Percentiles rank a stretch among this genome's conserved stretches.
phyloP scores from a whole-genome alignment of 1,284 basidiomycete genomes.

The Boletus hoseneyae region DNA sequence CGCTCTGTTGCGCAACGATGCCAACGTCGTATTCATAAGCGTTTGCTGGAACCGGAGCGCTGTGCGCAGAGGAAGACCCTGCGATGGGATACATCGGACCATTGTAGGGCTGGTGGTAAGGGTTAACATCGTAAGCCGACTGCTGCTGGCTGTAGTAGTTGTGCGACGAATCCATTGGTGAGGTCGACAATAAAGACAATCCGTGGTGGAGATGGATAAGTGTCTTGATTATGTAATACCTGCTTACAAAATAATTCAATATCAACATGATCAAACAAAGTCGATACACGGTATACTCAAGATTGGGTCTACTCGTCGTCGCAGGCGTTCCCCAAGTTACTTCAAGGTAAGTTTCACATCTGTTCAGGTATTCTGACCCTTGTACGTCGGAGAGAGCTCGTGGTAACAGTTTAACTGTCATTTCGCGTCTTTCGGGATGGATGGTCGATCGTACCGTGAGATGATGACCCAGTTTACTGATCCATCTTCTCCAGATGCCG shows the following conservation, averaged over 20 bases:
- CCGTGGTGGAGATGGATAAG: background rate
- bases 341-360: conserved; percentile 50
- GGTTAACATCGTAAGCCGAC: conserved; percentile 61
- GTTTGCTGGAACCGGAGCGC: conserved; percentile 80
- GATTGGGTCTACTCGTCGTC: conserved; percentile 27
- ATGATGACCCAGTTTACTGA: conserved; percentile 27
- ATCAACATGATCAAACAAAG: conserved; percentile 33
- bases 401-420: background rate
- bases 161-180: conserved; percentile 29
- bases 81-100: conserved; percentile 69
- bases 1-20: conserved; percentile 82
- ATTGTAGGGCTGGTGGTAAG: conserved; percentile 73
- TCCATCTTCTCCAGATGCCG: conserved; percentile 59
- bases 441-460: conserved; percentile 16
- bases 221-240: conserved; percentile 21
- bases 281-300: conserved; percentile 8
- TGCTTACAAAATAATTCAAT: background rate
- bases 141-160: conserved; percentile 42
- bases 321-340: conserved; percentile 40
- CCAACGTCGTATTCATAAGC: conserved; percentile 88
- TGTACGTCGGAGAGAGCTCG: background rate
- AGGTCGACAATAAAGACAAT: background rate
- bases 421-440: conserved; percentile 25
- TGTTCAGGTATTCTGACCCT: background rate
- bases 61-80: conserved; percentile 63